These are phyloP conservation scores for Lyophyllum shimeji DNA, from an alignment of 768 basidiomycete genomes.

Conservation along the genomic window DNA sequence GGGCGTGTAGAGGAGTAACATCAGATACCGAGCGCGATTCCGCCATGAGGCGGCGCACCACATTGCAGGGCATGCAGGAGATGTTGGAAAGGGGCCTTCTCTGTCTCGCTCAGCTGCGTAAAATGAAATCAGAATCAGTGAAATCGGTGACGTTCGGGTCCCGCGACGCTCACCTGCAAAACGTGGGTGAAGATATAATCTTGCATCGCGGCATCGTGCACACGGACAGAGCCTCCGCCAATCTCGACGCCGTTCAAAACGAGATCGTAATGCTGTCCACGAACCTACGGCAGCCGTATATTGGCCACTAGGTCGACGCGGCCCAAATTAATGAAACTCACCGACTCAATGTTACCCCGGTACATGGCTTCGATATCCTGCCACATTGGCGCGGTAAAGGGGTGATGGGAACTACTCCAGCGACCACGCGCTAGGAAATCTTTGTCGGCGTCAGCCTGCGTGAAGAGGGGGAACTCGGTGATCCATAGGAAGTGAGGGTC, in stretches of 20 bases:
- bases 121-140: slow-evolving; percentile 9
- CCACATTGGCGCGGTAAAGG: slow-evolving; percentile 95
- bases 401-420: slow-evolving; percentile 93
- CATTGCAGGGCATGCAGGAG: slow-evolving; percentile 83
- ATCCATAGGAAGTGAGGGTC: slow-evolving; percentile 91
- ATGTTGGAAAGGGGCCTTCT: slow-evolving; percentile 78
- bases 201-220: slow-evolving; percentile 88
- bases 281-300: slow-evolving; percentile 49
- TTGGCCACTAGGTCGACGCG: neutral
- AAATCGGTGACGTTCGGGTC: neutral
- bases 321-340: slow-evolving; percentile 26
- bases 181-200: slow-evolving; percentile 76
- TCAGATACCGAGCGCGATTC: slow-evolving; percentile 82
- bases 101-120: slow-evolving; percentile 65
- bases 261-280: slow-evolving; percentile 96
- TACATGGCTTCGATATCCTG: slow-evolving; percentile 82
- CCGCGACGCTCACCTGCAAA: slow-evolving; percentile 60
- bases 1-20: slow-evolving; percentile 13
- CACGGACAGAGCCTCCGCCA: slow-evolving; percentile 90
- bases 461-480: slow-evolving; percentile 93
- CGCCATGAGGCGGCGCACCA: slow-evolving; percentile 95
- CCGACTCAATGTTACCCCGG: slow-evolving; percentile 60
- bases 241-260: slow-evolving; percentile 93
- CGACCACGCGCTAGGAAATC: slow-evolving; percentile 80
- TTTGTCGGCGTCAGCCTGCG: slow-evolving; percentile 85